Base-by-base conservation (phyloP, 2,329 filamentous ascomycete species). In the Grosmannia huntii region DNA sequence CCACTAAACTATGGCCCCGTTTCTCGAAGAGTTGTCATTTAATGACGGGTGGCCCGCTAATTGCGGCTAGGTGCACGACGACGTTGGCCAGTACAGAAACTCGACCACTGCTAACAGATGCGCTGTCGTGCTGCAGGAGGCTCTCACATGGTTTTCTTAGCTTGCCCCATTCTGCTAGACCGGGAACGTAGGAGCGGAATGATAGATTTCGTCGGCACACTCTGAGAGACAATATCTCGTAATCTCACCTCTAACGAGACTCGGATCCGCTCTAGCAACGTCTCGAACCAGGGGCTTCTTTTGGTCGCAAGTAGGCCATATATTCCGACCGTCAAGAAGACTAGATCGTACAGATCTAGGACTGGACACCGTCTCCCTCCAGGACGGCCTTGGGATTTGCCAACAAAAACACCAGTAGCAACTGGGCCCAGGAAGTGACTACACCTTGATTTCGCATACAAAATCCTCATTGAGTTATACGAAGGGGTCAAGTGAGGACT, bases 1-100 rank as follows among this genome's bases (percentile, higher is more conserved):
- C 61, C 61, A 62, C 61, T 62, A 61, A 61, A 62, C 61, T 62
- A 62, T 62, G 56, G 56, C 57, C 60, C 60, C 60, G 59, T 62
- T 60, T 62, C 51, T 51, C 31, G 52, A 51, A 33, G 53, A 55
- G 57, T 38, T 41, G 41, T 53, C 41, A 58, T 21, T 55, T 55
- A 16, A 28, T 57, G 50, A 14, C 14, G 14, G 27, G 16, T 10
- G 12, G 14, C 3, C 11, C 31, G 21, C 28, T 31, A 46, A 31
- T n/a, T 44, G 16, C 16, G 41, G 16, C 41, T 44, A 44, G 19
- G 41, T 44, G 41, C 19, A 44, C 41, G 41, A 21, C 36, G 36
- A n/a, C 41, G 9, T n/a, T 44, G 16, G 19, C 36, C 14, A 5
- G 14, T 38, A 4, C 9, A 38, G 36, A 38, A 38, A 36, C 12